Evolutionary conservation across 2,329 filamentous ascomycete genomes (phyloP), one percentile per base, ranked within the genome.

Genomic region (Ploettnerulaceae sp.): DNA sequence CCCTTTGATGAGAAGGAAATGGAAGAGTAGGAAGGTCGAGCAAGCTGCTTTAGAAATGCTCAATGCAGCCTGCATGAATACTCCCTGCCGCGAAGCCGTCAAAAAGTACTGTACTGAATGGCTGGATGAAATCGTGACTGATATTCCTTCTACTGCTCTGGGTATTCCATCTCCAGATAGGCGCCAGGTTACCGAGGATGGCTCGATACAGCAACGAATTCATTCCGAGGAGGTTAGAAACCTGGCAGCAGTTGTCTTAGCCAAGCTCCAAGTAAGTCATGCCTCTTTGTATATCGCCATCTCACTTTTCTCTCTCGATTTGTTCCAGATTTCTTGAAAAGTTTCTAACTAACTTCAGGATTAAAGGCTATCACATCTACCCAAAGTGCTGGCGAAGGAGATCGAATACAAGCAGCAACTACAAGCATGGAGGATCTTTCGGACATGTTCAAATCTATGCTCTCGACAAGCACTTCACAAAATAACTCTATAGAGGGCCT

Each of bases 21-120:
- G 84, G 72, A 94, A 91, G 71, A 91, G 85, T 63, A 77, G 79
- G 56, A 88, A 88, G 59, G 84, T 97, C 17, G 89, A 95, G 67
- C 84, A 86, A 48, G 86, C 89, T 2, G 85, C 89, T 37, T 68
- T 98, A 56, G 87, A 96, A 61, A 81, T 98, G 69, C 75, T 98
- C 48, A 95, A 90, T 66, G 89, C 88, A 9, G 90, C 91, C 5
- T 96, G 89, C 66, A 86, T 95, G 67, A 86, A 94, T 62, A 76
- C 81, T 36, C 71, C 79, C 6, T 97, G 90, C 61, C 81, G 93
- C 17, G 86, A 90, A 55, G 85, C 86, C 7, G 86, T 97, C 50
- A 78, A 81, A 56, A 89, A 89, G 64, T 82, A 95, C 62, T 95
- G 91, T 65, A 73, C 79, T 24, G 81, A 87, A 46, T 97, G 91